Base-by-base conservation (phyloP, 164 flowering plant genomes). In the Vitis labrusca region DNA sequence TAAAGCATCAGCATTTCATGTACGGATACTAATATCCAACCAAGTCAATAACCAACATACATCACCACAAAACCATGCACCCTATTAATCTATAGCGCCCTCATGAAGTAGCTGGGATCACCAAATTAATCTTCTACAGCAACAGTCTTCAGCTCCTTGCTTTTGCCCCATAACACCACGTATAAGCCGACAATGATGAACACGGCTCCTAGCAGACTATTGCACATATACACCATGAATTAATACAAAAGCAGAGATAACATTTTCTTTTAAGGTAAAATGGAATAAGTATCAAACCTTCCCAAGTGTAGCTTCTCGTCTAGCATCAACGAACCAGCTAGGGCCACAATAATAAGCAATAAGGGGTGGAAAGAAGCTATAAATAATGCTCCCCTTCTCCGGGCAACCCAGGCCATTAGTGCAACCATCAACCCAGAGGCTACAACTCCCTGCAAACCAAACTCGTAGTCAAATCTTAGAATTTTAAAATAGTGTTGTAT, bases 91-190 rank as follows among this genome's bases (percentile, higher is more conserved):
- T 37, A 37, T 37, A 5, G 44, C 8, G 7, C 44, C 44, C 44
- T 37, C 8, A 5, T 37, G 44, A 37, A 0, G 44, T 5, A 37
- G 5, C 44, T 37, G 44, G 44, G 8, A 37, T 37, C 44, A 37
- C 7, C 6, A 37, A 37, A 6, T 37, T 37, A 37, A 37, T 37
- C 44, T 37, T 37, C 44, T 37, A 37, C 44, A 37, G 7, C 44
- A 37, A 6, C 44, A 37, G 5, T 61, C 65, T 64, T 53, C 44
- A 67, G 63, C 44, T 75, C 82, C 44, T 76, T 73, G 50, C 62
- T 48, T 61, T 76, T 79, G 12, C 82, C 79, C 82, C 79, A 79
- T 29, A 79, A 53, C 60, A 79, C 82, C 15, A 27, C 1, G 68
- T 79, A 79, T 2, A 79, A 55, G 13, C 82, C 82, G 13, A 53